Conservation (phyloP, 805 yeast species). For the Martiniozyma abietophila region DNA sequence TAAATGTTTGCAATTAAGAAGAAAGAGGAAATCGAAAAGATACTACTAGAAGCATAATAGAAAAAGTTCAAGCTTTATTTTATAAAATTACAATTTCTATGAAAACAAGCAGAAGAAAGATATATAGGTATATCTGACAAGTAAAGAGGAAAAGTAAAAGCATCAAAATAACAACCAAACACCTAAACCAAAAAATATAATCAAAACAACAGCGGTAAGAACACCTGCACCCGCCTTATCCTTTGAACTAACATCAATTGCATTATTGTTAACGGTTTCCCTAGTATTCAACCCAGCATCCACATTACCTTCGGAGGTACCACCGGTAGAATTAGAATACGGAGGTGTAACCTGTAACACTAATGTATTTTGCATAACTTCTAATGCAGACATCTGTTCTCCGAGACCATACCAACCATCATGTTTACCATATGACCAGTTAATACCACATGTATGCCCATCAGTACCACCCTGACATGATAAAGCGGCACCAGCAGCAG, state of each 20-base stretch:
- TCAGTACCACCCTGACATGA: constrained; percentile 82
- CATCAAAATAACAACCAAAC: constrained; percentile 59
- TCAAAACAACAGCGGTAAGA: constrained; percentile 66
- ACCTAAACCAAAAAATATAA: constrained; percentile 51
- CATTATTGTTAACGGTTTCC: constrained; percentile 35
- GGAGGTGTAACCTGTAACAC: constrained; percentile 42
- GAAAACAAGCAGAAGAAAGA: background rate
- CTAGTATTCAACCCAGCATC: constrained; percentile 42
- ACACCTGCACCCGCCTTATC: constrained; percentile 90
- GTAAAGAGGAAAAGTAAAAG: background rate
- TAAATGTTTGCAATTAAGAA: background rate
- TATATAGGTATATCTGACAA: background rate
- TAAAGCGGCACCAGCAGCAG: constrained; percentile 63
- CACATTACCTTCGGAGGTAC: constrained; percentile 57
- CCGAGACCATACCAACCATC: constrained; percentile 72
- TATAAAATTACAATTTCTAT: background rate
- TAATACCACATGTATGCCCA: constrained; percentile 75
- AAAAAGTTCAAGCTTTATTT: background rate
- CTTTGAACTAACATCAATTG: constrained; percentile 41
- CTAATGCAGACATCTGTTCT: constrained; percentile 75
- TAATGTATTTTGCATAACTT: constrained; percentile 42
- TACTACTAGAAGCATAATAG: background rate
- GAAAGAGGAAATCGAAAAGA: background rate
- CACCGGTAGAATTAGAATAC: constrained; percentile 55
- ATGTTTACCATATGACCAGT: constrained; percentile 56